phyloP scores from a whole-genome alignment of 768 basidiomycete genomes.

The Crucibulum laeve region DNA sequence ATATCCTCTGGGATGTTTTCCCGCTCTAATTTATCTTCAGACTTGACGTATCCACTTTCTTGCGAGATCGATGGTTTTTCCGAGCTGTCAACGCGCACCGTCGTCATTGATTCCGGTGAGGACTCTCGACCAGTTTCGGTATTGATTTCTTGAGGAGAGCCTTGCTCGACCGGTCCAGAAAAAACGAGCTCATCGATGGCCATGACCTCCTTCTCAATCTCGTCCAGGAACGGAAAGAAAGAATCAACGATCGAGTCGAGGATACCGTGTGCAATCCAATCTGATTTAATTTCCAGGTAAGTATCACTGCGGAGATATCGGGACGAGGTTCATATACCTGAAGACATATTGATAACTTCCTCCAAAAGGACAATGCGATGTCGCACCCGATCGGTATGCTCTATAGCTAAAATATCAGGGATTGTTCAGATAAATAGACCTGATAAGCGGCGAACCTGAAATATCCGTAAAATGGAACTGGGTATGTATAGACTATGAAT shows the following conservation, averaged over 20 bases:
- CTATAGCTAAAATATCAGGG: slow-evolving; percentile 27
- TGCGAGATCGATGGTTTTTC: background rate
- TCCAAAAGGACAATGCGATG: slow-evolving; percentile 65
- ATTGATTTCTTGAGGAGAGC: background rate
- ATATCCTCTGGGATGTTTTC: slow-evolving; percentile 7
- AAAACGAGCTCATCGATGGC: slow-evolving; percentile 73
- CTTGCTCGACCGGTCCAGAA: slow-evolving; percentile 10
- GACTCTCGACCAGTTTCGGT: background rate
- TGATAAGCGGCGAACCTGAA: slow-evolving; percentile 39
- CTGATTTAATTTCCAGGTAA: slow-evolving; percentile 29
- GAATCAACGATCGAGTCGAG: slow-evolving; percentile 93
- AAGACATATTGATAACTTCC: slow-evolving; percentile 61
- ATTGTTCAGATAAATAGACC: background rate
- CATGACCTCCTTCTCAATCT: slow-evolving; percentile 77
- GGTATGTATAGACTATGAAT: background rate
- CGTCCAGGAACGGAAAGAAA: slow-evolving; percentile 81
- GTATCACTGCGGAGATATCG: background rate
- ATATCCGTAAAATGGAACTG: slow-evolving; percentile 92
- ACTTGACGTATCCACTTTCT: background rate
- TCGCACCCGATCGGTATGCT: slow-evolving; percentile 75
- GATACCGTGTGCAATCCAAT: slow-evolving; percentile 92
- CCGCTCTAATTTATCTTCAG: background rate
- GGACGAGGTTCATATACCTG: slow-evolving; percentile 41
- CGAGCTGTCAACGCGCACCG: background rate
- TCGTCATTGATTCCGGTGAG: background rate